Evolutionary conservation across 495 filamentous ascomycete genomes (phyloP).

Genomic region (Glonium stellatum): DNA sequence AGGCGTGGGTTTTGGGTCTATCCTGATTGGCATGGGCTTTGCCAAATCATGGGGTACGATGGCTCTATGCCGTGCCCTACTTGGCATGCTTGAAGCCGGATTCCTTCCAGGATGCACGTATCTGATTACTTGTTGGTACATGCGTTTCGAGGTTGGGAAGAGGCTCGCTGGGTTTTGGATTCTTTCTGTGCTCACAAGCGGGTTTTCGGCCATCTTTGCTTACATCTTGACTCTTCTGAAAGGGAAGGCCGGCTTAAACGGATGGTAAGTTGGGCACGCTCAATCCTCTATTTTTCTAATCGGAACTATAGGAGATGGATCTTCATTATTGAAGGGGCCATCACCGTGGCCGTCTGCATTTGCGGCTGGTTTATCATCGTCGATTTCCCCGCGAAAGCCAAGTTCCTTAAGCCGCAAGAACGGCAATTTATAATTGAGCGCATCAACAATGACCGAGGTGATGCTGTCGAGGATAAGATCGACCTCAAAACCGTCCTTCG

Average conservation of each 20-base stretch:
- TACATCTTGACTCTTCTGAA: slow-evolving; percentile 17
- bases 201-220: slow-evolving; percentile 21
- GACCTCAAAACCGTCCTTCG: slow-evolving; percentile 15
- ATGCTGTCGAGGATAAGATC: slow-evolving; percentile 16
- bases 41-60: slow-evolving; percentile 21
- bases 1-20: slow-evolving; percentile 12
- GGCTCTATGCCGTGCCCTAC: slow-evolving; percentile 19
- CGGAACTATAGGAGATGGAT: not conserved
- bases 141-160: slow-evolving; percentile 19
- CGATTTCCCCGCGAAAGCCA: slow-evolving; percentile 15
- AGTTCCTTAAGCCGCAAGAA: slow-evolving; percentile 16
- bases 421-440: slow-evolving; percentile 19
- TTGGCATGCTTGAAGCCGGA: slow-evolving; percentile 23
- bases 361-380: slow-evolving; percentile 17
- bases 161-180: slow-evolving; percentile 5
- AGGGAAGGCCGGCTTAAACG: slow-evolving; percentile 4
- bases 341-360: slow-evolving; percentile 16
- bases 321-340: slow-evolving; percentile 15
- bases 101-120: slow-evolving; percentile 23
- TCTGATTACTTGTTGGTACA: slow-evolving; percentile 18
- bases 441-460: slow-evolving; percentile 22
- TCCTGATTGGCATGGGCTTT: slow-evolving; percentile 22
- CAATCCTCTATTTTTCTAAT: not conserved
- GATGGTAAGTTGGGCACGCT: slow-evolving; percentile 11
- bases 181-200: slow-evolving; percentile 21